These are phyloP conservation scores for Oleoguttula mirabilis DNA, from an alignment of 495 filamentous ascomycete species.

Conservation along the genomic window DNA sequence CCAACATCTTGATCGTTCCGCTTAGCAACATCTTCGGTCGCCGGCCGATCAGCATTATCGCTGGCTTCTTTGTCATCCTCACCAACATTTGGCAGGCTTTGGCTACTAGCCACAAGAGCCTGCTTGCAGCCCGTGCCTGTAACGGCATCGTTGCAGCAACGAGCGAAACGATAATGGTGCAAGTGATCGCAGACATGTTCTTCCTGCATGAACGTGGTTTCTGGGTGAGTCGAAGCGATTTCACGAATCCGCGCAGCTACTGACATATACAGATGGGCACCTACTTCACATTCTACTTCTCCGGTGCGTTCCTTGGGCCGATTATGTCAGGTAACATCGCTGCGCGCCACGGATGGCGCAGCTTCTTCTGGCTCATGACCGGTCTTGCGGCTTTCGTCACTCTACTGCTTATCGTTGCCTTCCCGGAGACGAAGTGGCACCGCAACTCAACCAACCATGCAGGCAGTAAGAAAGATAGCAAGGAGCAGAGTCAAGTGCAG, in stretches of 20 bases:
- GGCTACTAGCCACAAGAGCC: slow-evolving; percentile 43
- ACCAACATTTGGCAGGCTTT: slow-evolving; percentile 45
- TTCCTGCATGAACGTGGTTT: slow-evolving; percentile 50
- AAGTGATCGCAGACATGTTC: slow-evolving; percentile 50
- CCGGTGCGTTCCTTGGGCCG: slow-evolving; percentile 35
- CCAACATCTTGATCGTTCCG: slow-evolving; percentile 49
- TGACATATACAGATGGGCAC: slow-evolving; percentile 15
- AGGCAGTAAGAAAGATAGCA: background rate
- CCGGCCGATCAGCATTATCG: slow-evolving; percentile 41
- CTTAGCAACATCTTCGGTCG: slow-evolving; percentile 41
- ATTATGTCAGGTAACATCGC: slow-evolving; percentile 47
- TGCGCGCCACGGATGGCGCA: slow-evolving; percentile 42
- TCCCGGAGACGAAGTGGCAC: slow-evolving; percentile 49
- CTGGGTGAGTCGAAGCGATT: slow-evolving; percentile 41
- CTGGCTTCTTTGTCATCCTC: slow-evolving; percentile 38
- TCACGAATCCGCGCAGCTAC: slow-evolving; percentile 12
- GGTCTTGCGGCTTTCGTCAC: slow-evolving; percentile 36
- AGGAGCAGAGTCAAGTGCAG: slow-evolving; percentile 6
- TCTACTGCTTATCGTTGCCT: slow-evolving; percentile 39
- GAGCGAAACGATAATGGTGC: slow-evolving; percentile 43
- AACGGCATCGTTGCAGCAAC: slow-evolving; percentile 43
- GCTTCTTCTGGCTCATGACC: slow-evolving; percentile 45
- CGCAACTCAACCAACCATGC: slow-evolving; percentile 22
- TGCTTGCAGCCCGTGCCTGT: slow-evolving; percentile 44
- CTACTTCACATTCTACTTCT: slow-evolving; percentile 26